A percentile compares a stretch with the other conserved stretches of the same genome.
Conservation (phyloP, 1,284 basidiomycete genomes). For the Cutaneotrichosporon cutaneum region DNA sequence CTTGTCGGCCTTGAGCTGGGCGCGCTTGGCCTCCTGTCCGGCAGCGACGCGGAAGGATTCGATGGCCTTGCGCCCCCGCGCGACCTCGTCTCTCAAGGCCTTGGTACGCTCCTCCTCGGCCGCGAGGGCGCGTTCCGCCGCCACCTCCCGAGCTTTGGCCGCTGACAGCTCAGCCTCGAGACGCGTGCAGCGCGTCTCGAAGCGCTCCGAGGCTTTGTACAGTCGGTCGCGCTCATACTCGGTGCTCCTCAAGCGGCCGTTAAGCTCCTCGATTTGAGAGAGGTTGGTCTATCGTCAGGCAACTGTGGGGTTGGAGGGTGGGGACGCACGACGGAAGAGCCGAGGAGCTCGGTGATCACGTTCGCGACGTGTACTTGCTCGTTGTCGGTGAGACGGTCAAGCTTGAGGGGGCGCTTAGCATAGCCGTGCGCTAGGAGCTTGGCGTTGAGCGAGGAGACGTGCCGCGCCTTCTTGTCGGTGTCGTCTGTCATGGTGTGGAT, state of each 20-base stretch:
- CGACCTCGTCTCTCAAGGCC: conserved; percentile 39
- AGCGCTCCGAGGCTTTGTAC: conserved; percentile 57
- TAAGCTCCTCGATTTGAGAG: conserved; percentile 70
- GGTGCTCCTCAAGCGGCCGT: conserved; percentile 71
- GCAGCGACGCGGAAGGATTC: conserved; percentile 50
- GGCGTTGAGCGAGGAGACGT: conserved; percentile 63
- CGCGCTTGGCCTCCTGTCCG: conserved; percentile 68
- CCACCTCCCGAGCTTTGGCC: conserved; percentile 65
- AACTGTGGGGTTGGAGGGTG: background rate
- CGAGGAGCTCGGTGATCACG: conserved; percentile 73
- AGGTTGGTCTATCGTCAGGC: conserved; percentile 65
- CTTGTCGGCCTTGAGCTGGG: conserved; percentile 74
- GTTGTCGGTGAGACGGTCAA: conserved; percentile 62
- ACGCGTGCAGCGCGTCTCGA: conserved; percentile 37
- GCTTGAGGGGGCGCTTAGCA: conserved; percentile 57
- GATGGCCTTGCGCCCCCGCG: conserved; percentile 45
- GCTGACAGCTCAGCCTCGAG: conserved; percentile 58
- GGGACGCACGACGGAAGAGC: conserved; percentile 69
- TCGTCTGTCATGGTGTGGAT: background rate
- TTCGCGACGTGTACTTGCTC: conserved; percentile 68
- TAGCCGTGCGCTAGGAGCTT: conserved; percentile 80
- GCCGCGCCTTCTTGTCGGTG: background rate
- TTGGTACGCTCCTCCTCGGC: conserved; percentile 68
- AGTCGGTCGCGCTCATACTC: conserved; percentile 81
- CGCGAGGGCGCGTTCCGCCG: conserved; percentile 30